phyloP scores from a whole-genome alignment of 2,329 filamentous ascomycete species.

The Tolypocladium ophioglossoides region DNA sequence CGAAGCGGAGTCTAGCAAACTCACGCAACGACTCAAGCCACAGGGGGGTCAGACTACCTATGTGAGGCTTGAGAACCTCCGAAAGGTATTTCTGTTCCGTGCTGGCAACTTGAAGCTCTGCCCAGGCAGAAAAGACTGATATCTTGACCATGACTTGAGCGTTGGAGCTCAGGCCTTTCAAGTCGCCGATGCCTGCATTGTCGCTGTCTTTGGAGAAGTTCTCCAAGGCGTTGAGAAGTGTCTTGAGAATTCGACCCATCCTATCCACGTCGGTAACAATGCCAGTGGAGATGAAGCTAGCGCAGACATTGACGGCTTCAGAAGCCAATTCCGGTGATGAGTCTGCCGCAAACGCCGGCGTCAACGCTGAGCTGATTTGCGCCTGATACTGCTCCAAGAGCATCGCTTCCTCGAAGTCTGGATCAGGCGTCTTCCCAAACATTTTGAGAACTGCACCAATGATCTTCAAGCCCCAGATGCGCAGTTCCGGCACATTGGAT shows the following conservation, averaged over 20 bases:
- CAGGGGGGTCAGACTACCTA: conserved; percentile 78
- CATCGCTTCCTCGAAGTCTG: conserved; percentile 95
- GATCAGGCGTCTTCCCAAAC: conserved; percentile 91
- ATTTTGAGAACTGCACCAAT: conserved; percentile 90
- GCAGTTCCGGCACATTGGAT: conserved; percentile 78
- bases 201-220: conserved; percentile 79
- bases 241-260: conserved; percentile 97
- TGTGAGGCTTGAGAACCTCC: conserved; percentile 81
- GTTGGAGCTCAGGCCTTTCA: conserved; percentile 88
- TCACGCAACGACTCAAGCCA: conserved; percentile 92
- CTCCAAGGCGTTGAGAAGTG: conserved; percentile 80
- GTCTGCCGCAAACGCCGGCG: conserved; percentile 89
- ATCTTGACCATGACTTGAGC: conserved; percentile 98
- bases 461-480: conserved; percentile 86
- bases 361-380: conserved; percentile 92
- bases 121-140: conserved; percentile 94
- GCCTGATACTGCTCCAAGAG: conserved; percentile 96
- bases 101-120: conserved; percentile 90
- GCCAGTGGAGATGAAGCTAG: conserved; percentile 93
- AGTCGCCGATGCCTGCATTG: conserved; percentile 79
- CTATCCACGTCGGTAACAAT: conserved; percentile 95
- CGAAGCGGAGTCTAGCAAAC: conserved; percentile 85
- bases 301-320: conserved; percentile 93
- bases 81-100: conserved; percentile 82
- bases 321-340: conserved; percentile 93